These are phyloP conservation scores for Hypericum perforatum DNA, from an alignment of 345 rosid species.

Conservation along the genomic window DNA sequence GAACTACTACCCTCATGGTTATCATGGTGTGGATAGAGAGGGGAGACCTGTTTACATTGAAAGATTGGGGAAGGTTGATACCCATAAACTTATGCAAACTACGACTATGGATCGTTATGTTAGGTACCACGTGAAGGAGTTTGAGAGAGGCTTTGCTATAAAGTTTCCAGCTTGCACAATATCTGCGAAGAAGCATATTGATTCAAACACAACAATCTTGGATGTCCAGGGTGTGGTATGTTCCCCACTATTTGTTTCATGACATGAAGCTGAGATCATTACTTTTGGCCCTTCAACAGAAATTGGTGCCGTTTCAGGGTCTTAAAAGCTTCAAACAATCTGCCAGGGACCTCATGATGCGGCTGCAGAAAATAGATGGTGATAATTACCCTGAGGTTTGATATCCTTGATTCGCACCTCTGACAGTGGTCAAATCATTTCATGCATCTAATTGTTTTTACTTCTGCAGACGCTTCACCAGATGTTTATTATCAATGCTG, in stretches of 20 bases:
- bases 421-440: constrained; percentile 6
- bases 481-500: constrained; percentile 97
- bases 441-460: constrained; percentile 7
- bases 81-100: constrained; percentile 74
- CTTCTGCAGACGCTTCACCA: constrained; percentile 82
- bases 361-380: constrained; percentile 92
- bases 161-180: constrained; percentile 90
- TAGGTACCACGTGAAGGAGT: constrained; percentile 83
- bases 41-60: neutral
- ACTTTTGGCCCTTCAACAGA: neutral
- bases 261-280: too few relatives aligned
- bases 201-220: constrained; percentile 89
- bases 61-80: constrained; percentile 74
- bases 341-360: constrained; percentile 84
- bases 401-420: constrained; percentile 1
- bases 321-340: constrained; percentile 80
- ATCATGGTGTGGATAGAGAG: neutral
- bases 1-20: constrained; percentile 5
- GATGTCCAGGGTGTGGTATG: constrained; percentile 99
- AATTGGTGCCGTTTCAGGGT: constrained; percentile 38
- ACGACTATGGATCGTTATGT: constrained; percentile 83
- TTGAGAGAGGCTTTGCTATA: constrained; percentile 68
- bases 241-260: neutral
- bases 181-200: constrained; percentile 89
- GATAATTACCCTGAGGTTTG: constrained; percentile 97